phyloP scores from a whole-genome alignment of 805 yeast species.

The Peterozyma xylosa region DNA sequence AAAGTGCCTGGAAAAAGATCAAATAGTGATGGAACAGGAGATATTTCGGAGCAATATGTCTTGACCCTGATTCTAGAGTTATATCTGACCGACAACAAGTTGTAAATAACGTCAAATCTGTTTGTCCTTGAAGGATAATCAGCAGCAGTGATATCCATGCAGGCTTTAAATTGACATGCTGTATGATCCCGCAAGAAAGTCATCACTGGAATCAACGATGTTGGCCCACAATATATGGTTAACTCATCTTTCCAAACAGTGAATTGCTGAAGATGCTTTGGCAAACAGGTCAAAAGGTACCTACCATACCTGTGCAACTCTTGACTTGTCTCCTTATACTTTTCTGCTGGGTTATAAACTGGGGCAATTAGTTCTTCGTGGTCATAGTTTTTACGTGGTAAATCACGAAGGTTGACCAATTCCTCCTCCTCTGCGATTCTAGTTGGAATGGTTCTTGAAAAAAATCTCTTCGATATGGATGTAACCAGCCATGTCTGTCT shows the following conservation, averaged over 20 bases:
- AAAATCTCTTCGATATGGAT: no score
- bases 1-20: slow-evolving; percentile 72
- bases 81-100: slow-evolving; percentile 71
- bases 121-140: slow-evolving; percentile 80
- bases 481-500: no score
- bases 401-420: slow-evolving; percentile 19
- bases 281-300: slow-evolving; percentile 69
- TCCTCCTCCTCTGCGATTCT: slow-evolving; percentile 1
- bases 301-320: slow-evolving; percentile 78
- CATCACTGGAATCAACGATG: slow-evolving; percentile 64
- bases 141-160: slow-evolving; percentile 78
- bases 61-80: slow-evolving; percentile 84
- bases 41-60: slow-evolving; percentile 78
- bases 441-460: no score
- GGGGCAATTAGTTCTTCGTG: slow-evolving; percentile 31
- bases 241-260: slow-evolving; percentile 90
- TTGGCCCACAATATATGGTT: slow-evolving; percentile 67
- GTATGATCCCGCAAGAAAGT: slow-evolving; percentile 71
- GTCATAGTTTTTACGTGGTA: slow-evolving; percentile 23
- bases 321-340: slow-evolving; percentile 56
- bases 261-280: slow-evolving; percentile 77
- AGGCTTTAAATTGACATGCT: slow-evolving; percentile 70
- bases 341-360: slow-evolving; percentile 70
- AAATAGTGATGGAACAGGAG: slow-evolving; percentile 76
- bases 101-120: slow-evolving; percentile 84